Percentiles rank a stretch among this genome's conserved stretches.
Conservation (phyloP, 768 basidiomycete species). For the Pholiota microspora region DNA sequence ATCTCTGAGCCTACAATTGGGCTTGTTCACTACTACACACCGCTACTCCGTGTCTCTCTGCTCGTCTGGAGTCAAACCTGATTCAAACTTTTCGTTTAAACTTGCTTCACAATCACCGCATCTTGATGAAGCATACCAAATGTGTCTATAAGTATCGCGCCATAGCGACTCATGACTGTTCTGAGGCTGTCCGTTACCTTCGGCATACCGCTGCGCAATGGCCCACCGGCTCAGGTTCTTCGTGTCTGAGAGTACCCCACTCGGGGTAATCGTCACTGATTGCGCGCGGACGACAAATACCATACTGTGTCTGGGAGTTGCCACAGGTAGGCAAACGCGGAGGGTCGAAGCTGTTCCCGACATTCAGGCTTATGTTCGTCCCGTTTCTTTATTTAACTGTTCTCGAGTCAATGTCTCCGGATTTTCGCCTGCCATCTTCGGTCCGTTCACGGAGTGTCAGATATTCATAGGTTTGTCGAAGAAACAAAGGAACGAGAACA, state of each 20-base stretch:
- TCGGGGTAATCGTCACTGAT: background rate
- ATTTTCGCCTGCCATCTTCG: background rate
- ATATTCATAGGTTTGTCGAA: background rate
- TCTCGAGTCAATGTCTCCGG: background rate
- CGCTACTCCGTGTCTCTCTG: background rate
- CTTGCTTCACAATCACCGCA: background rate
- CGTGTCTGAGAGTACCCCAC: background rate
- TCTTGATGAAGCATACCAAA: background rate
- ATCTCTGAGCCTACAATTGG: background rate
- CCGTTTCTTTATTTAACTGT: background rate
- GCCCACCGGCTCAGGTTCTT: background rate
- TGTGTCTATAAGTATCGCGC: conserved; percentile 10
- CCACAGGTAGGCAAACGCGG: background rate
- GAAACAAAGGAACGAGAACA: too few relatives aligned
- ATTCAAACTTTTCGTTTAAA: background rate
- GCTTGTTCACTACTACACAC: background rate
- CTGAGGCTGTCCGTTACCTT: background rate
- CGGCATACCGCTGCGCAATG: background rate
- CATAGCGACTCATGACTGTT: conserved; percentile 9
- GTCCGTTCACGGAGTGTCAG: background rate
- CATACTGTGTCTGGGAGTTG: background rate
- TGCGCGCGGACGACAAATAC: too few relatives aligned
- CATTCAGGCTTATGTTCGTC: background rate
- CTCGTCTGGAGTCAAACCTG: background rate
- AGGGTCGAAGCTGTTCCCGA: background rate